Conservation (phyloP, 2,329 filamentous ascomycete genomes). For the Botrytis paeoniae region DNA sequence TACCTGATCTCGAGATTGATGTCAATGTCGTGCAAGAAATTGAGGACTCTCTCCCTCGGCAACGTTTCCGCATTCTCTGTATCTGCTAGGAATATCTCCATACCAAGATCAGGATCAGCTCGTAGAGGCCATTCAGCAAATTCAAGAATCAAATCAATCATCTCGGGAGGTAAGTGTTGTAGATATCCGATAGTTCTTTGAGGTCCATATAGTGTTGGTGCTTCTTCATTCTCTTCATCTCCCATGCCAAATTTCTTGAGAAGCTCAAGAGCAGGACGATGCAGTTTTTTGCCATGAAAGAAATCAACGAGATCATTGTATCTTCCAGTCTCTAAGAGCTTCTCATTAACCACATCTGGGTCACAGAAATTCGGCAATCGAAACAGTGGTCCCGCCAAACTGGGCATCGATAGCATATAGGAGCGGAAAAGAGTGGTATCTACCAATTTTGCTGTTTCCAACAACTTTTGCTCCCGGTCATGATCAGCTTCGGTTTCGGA, state of each 20-base stretch:
- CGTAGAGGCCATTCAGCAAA: constrained; percentile 86
- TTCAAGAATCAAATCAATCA: constrained; percentile 87
- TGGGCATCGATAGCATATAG: constrained; percentile 89
- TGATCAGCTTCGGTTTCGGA: constrained; percentile 41
- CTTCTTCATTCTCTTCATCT: constrained; percentile 48
- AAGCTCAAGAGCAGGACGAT: constrained; percentile 80
- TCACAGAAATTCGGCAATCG: constrained; percentile 97
- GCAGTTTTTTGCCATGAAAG: constrained; percentile 89
- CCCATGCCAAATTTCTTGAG: constrained; percentile 75
- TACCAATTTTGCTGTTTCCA: constrained; percentile 75
- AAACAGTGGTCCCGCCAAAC: constrained; percentile 83
- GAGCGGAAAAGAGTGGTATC: constrained; percentile 93
- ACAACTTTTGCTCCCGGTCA: constrained; percentile 68
- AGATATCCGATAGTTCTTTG: constrained; percentile 83
- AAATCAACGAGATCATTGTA: constrained; percentile 98
- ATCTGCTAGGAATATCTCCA: constrained; percentile 92
- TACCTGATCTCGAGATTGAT: constrained; percentile 72
- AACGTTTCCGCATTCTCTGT: constrained; percentile 92
- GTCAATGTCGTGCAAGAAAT: constrained; percentile 71
- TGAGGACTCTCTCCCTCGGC: constrained; percentile 70
- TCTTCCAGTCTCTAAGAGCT: constrained; percentile 79
- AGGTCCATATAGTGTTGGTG: constrained; percentile 69
- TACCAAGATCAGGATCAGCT: constrained; percentile 68
- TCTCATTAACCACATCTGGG: constrained; percentile 90
- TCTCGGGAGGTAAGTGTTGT: constrained; percentile 81